Base-by-base conservation (phyloP, 768 basidiomycete species). In the Lyophyllum atratum region DNA sequence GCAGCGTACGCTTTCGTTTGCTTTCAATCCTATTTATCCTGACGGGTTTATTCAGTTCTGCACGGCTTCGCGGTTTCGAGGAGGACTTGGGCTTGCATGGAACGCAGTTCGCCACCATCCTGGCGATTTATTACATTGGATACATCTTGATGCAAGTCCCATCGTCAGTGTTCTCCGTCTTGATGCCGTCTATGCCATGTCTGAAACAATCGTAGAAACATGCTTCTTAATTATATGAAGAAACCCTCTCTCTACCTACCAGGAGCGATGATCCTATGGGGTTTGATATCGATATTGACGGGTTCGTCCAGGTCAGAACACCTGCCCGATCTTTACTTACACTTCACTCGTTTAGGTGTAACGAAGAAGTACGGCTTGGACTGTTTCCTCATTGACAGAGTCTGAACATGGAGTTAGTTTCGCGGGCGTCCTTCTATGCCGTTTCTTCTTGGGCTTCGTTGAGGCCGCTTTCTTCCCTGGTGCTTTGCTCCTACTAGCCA, bases 191-290 rank as follows among this genome's bases (percentile, higher is more conserved):
- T 5, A 3, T 5, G n/a, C 15, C 2, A 15, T 5, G 17, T 40
- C 39, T 40, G 39, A 40, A 2, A 10, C 76, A 77, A 22, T 75
- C 76, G 21, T 59, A 85, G 84, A 17, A 86, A 85, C 55, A 84
- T 86, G 79, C 74, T 86, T 54, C 65, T 86, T 46, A 80, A 83
- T 63, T 67, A 76, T 55, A 76, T 82, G n/a, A 80, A 78, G 48
- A 63, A 73, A 62, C 85, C 84, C 0, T 85, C 84, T 10, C 49
- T 83, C 52, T 82, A 84, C 66, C 73, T 85, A 3, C 80, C 83
- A 3, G 60, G 60, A 47, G 82, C 80, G 55, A 83, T 83, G 78
- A 63, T 73, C 12, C 56, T 83, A 17, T 86, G 85, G 84, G 85
- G 85, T 7, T 64, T 74, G 6, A 70, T 76, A 31, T 80, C 78